Percentiles rank a stretch among this genome's conserved stretches.
Evolutionary conservation across 495 filamentous ascomycete species (phyloP).

Genomic region (Talaromyces liani): DNA sequence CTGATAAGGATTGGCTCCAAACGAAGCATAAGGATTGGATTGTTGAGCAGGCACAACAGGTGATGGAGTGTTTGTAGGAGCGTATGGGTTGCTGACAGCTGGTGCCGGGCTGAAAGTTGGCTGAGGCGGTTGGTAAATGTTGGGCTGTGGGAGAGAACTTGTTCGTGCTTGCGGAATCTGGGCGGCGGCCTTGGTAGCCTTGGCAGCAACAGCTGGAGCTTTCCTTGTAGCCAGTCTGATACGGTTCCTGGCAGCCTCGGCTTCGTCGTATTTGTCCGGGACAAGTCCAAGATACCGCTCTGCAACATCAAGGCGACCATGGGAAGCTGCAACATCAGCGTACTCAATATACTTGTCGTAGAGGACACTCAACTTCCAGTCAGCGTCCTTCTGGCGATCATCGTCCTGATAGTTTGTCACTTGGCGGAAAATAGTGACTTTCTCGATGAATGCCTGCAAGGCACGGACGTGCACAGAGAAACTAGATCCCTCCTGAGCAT

Average conservation of each 20-base stretch:
- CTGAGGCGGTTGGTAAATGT: constrained; percentile 29
- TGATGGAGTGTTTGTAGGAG: constrained; percentile 26
- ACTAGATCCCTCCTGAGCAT: constrained; percentile 59
- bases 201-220: constrained; percentile 25
- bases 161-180: constrained; percentile 22
- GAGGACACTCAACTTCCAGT: constrained; percentile 81
- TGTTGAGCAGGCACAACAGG: constrained; percentile 30
- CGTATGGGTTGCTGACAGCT: constrained; percentile 30
- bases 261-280: constrained; percentile 77
- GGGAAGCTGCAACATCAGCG: constrained; percentile 85
- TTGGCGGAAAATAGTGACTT: constrained; percentile 93
- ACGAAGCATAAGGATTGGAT: constrained; percentile 57
- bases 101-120: constrained; percentile 24
- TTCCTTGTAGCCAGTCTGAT: constrained; percentile 81
- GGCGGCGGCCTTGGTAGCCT: constrained; percentile 14
- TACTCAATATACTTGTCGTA: constrained; percentile 98
- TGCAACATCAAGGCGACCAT: constrained; percentile 78
- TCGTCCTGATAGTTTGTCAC: constrained; percentile 85
- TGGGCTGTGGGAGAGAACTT: constrained; percentile 20
- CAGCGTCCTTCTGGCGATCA: constrained; percentile 57
- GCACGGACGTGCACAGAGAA: constrained; percentile 90
- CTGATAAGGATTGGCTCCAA: constrained; percentile 27
- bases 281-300: constrained; percentile 89
- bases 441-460: constrained; percentile 92
- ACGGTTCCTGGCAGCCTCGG: constrained; percentile 78